Evolutionary conservation across 176 grass and related monocot species (phyloP).

Genomic region (Echinochloa phyllopogon): DNA sequence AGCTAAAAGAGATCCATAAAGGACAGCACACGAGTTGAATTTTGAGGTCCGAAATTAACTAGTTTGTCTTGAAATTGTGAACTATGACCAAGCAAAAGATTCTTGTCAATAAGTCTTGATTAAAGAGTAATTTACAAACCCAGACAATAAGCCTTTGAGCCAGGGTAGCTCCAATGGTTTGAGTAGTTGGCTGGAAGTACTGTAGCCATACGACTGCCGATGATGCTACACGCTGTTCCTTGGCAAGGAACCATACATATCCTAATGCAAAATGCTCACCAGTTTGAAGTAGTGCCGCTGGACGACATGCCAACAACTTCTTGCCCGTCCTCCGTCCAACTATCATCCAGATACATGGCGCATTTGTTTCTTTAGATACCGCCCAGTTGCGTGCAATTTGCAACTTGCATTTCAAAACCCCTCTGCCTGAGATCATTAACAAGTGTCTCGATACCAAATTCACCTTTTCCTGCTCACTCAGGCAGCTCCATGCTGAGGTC

Average conservation of each 20-base stretch:
- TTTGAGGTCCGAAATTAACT: background rate
- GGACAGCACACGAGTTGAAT: background rate
- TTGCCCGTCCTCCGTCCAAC: constrained; percentile 43
- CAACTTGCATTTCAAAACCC: constrained; percentile 5
- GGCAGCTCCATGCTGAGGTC: constrained; percentile 24
- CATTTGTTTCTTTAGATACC: constrained; percentile 3
- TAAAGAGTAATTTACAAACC: background rate
- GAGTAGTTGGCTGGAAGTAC: constrained; percentile 1
- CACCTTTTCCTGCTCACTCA: background rate
- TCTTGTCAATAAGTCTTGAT: constrained; percentile 14
- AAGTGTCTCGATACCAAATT: constrained; percentile 38
- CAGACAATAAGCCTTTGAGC: background rate
- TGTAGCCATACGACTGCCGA: constrained; percentile 21
- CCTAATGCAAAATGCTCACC: background rate
- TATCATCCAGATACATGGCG: constrained; percentile 13
- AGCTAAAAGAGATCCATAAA: background rate
- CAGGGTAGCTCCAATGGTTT: constrained; percentile 14
- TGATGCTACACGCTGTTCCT: constrained; percentile 40
- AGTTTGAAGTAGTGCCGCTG: background rate
- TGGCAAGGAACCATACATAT: constrained; percentile 38
- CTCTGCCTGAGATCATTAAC: background rate
- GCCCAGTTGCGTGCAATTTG: constrained; percentile 25
- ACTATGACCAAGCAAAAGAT: background rate
- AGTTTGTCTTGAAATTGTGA: background rate
- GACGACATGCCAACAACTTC: constrained; percentile 34